These are phyloP conservation scores for Mrakia gelida DNA, from an alignment of 768 basidiomycete genomes.

Conservation along the genomic window DNA sequence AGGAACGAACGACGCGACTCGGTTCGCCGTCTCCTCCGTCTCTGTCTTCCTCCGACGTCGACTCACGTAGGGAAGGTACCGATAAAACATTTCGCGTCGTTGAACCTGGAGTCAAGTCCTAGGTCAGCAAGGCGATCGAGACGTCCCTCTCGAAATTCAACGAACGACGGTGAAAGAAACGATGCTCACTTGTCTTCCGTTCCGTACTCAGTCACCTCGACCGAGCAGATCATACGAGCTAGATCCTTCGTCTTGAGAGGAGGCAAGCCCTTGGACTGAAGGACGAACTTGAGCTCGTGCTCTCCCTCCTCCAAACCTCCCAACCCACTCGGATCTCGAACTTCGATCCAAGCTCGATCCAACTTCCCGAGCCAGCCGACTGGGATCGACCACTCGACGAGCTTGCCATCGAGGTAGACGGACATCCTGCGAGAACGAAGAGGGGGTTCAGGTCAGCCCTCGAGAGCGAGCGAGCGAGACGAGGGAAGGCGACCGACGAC, in stretches of 20 bases:
- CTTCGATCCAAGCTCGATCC: slow-evolving; percentile 25
- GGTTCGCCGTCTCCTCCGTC: too few relatives aligned
- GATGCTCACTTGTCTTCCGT: slow-evolving; percentile 49
- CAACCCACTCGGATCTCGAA: slow-evolving; percentile 4
- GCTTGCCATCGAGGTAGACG: not conserved
- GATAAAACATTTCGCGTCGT: slow-evolving; percentile 56
- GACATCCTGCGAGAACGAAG: not conserved
- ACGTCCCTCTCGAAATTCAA: too few relatives aligned
- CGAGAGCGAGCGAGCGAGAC: not conserved
- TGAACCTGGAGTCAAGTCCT: slow-evolving; percentile 47
- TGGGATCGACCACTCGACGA: slow-evolving; percentile 13
- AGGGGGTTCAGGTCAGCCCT: not conserved
- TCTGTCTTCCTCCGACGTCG: too few relatives aligned
- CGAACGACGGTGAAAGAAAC: not conserved
- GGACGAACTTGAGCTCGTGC: slow-evolving; percentile 59
- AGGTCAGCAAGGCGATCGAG: too few relatives aligned
- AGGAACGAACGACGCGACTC: too few relatives aligned
- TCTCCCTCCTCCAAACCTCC: slow-evolving; percentile 49
- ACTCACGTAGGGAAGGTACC: slow-evolving; percentile 66
- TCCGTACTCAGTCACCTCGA: slow-evolving; percentile 70
- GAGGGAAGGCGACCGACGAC: not conserved
- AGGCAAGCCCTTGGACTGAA: slow-evolving; percentile 49
- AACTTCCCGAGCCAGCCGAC: not conserved
- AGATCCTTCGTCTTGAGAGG: slow-evolving; percentile 46
- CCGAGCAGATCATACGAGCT: slow-evolving; percentile 64